These are phyloP conservation scores for Alternaria consortialis DNA, from an alignment of 2,329 filamentous ascomycete species.

Conservation along the genomic window DNA sequence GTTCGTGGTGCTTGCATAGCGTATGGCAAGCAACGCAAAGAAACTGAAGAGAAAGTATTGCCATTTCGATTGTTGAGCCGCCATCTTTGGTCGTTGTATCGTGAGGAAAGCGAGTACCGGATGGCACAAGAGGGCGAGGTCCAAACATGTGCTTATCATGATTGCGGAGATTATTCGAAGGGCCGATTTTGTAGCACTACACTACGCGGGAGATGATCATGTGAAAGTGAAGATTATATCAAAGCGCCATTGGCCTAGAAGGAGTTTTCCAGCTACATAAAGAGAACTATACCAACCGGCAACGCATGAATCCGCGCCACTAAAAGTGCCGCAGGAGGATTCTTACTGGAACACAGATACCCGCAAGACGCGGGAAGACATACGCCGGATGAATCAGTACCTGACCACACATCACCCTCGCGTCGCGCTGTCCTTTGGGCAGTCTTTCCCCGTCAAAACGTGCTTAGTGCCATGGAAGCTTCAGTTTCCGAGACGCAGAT, in stretches of 20 bases:
- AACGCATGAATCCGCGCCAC: conserved; percentile 38
- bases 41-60: conserved; percentile 43
- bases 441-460: conserved; percentile 12
- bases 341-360: conserved; percentile 25
- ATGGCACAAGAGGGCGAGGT: conserved; percentile 45
- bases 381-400: conserved; percentile 22
- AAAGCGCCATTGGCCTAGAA: conserved; percentile 2
- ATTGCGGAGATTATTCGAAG: conserved; percentile 6
- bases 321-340: conserved; percentile 16
- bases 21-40: conserved; percentile 34
- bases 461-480: conserved; percentile 31
- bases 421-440: conserved; percentile 11
- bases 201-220: conserved; percentile 7
- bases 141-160: conserved; percentile 41
- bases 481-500: conserved; percentile 27
- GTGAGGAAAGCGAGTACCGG: conserved; percentile 43
- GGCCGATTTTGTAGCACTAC: conserved; percentile 3
- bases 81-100: conserved; percentile 38
- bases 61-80: conserved; percentile 29
- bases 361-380: conserved; percentile 14
- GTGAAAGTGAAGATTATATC: conserved; percentile 9
- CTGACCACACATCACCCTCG: conserved; percentile 12
- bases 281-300: conserved; percentile 22
- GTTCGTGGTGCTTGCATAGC: conserved; percentile 35
- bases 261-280: conserved; percentile 19